These are phyloP conservation scores for Anthostomella pinea DNA, from an alignment of 2,329 filamentous ascomycete genomes.

Conservation along the genomic window DNA sequence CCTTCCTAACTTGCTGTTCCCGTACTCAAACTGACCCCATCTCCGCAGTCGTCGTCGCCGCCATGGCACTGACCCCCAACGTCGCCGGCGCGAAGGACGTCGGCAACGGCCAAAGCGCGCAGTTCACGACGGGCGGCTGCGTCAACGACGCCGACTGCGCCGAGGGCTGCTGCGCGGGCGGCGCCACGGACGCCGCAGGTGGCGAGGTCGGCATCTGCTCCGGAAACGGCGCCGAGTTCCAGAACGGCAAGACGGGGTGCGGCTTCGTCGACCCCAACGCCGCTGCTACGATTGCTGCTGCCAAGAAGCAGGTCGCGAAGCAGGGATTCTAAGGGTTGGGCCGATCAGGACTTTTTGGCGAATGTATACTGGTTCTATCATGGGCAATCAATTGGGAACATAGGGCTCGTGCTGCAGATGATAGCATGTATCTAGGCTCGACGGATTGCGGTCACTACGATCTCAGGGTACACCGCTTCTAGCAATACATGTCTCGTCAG, in stretches of 20 bases:
- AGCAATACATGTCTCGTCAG: no score
- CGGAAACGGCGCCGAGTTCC: constrained; percentile 33
- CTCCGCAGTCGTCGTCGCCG: constrained; percentile 28
- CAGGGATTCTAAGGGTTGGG: constrained; percentile 37
- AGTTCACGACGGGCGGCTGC: constrained; percentile 39
- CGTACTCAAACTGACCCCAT: constrained; percentile 11
- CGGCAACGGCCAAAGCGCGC: constrained; percentile 30
- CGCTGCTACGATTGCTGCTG: constrained; percentile 26
- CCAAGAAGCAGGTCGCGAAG: constrained; percentile 31
- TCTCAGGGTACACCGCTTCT: no score
- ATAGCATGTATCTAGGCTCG: no score
- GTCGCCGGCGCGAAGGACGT: constrained; percentile 34
- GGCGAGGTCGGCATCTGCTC: constrained; percentile 34
- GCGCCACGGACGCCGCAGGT: constrained; percentile 23
- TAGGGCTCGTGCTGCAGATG: no score
- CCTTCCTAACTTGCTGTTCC: neutral
- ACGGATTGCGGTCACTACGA: no score
- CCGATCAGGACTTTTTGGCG: no score
- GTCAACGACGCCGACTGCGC: constrained; percentile 33
- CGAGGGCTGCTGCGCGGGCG: constrained; percentile 32
- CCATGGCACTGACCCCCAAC: constrained; percentile 34
- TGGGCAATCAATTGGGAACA: no score
- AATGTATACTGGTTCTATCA: no score
- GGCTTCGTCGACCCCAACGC: constrained; percentile 36
- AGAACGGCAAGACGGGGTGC: constrained; percentile 38